Evolutionary conservation across 495 filamentous ascomycete species (phyloP).

Genomic region (Penicillium paradoxum): DNA sequence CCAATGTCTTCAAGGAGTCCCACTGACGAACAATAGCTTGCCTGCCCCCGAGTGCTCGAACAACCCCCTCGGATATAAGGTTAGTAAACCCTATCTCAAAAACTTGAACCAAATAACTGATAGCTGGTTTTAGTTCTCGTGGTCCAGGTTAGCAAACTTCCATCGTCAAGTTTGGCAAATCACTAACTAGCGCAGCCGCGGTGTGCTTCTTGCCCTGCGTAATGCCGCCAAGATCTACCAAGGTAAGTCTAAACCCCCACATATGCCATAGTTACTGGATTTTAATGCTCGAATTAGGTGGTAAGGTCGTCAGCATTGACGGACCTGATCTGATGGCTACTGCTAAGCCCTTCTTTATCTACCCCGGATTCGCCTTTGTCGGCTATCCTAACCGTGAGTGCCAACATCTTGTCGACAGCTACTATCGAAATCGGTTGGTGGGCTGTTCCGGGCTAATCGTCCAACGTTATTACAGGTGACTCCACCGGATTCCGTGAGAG

Average conservation of each 20-base stretch:
- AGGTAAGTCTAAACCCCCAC: neutral
- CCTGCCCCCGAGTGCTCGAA: constrained; percentile 77
- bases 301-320: constrained; percentile 57
- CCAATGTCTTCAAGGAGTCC: neutral
- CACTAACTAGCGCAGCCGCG: constrained; percentile 53
- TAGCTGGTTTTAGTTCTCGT: constrained; percentile 55
- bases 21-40: constrained; percentile 27
- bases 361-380: constrained; percentile 83
- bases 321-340: constrained; percentile 74
- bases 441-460: no score
- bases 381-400: constrained; percentile 76
- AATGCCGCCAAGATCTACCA: constrained; percentile 83
- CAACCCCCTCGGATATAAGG: constrained; percentile 92
- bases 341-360: constrained; percentile 89
- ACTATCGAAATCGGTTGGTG: no score
- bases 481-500: constrained; percentile 79
- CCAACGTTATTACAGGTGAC: constrained; percentile 36
- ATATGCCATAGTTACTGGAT: neutral
- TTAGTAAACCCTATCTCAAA: neutral
- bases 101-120: neutral
- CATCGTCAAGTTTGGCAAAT: neutral
- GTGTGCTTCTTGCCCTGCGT: constrained; percentile 78
- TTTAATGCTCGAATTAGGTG: constrained; percentile 36
- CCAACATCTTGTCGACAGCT: no score
- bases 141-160: constrained; percentile 47